phyloP scores from a whole-genome alignment of 139 green algal genomes.

The Protoeuglena noctilucae region DNA sequence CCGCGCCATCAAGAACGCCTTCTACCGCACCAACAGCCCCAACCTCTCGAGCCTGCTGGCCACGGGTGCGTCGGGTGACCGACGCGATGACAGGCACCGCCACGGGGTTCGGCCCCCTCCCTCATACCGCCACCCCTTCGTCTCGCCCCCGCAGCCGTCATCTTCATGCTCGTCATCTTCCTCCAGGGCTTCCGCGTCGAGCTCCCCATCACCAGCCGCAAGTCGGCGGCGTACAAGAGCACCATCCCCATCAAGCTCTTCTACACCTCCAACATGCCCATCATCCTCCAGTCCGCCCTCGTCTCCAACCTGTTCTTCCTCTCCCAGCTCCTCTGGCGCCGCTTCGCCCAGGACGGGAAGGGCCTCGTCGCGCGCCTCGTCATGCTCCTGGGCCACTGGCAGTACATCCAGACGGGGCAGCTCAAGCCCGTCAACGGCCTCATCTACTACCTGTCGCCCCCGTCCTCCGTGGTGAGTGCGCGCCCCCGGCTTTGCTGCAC shows the following conservation, averaged over 20 bases:
- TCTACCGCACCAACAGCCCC: slow-evolving; percentile 92
- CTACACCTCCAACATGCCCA: slow-evolving; percentile 99
- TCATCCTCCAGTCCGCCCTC: slow-evolving; percentile 97
- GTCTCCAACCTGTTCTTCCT: slow-evolving; percentile 99
- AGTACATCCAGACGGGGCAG: slow-evolving; percentile 38
- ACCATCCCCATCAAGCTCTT: slow-evolving; percentile 99
- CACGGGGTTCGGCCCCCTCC: too few relatives aligned
- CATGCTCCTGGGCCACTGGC: slow-evolving; percentile 38
- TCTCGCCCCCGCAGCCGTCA: too few relatives aligned
- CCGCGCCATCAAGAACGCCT: slow-evolving; percentile 89
- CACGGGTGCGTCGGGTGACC: too few relatives aligned
- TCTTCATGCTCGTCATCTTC: slow-evolving; percentile 98
- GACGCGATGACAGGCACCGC: too few relatives aligned
- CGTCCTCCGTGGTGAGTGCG: too few relatives aligned
- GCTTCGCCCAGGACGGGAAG: slow-evolving; percentile 81
- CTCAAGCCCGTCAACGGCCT: slow-evolving; percentile 83
- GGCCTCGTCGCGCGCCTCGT: too few relatives aligned
- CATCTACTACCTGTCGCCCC: slow-evolving; percentile 97
- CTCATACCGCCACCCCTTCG: too few relatives aligned
- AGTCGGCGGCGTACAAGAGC: slow-evolving; percentile 55
- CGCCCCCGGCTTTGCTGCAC: too few relatives aligned
- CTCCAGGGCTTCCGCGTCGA: slow-evolving; percentile 97
- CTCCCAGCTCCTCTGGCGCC: slow-evolving; percentile 96
- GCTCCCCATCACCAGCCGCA: slow-evolving; percentile 89
- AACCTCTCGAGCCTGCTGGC: slow-evolving; percentile 95